Percentiles rank a stretch among this genome's conserved stretches.
phyloP scores from a whole-genome alignment of 768 basidiomycete species.

The Rossbeevera mucosa region DNA sequence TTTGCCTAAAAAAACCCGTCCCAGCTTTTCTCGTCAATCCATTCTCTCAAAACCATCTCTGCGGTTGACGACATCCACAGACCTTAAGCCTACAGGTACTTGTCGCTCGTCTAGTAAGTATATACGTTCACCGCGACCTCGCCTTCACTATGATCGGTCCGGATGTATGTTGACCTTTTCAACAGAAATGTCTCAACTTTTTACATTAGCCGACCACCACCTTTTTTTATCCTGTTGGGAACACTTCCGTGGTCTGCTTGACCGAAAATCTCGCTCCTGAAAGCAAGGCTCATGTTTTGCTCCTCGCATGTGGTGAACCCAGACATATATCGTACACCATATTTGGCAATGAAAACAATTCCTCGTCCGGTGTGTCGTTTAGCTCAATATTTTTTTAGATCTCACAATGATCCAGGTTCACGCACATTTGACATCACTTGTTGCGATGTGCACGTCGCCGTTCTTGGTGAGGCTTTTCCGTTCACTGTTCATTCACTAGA shows the following conservation, averaged over 20 bases:
- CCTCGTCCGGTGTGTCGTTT: constrained; percentile 1
- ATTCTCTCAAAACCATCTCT: not conserved
- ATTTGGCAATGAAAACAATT: constrained; percentile 13
- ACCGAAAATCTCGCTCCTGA: constrained; percentile 46
- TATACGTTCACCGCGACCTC: not conserved
- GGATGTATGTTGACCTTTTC: not conserved
- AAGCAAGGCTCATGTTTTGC: constrained; percentile 33
- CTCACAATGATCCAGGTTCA: constrained; percentile 7
- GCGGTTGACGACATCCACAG: not conserved
- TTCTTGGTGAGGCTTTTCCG: constrained; percentile 19
- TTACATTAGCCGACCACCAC: constrained; percentile 19
- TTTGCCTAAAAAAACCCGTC: not conserved
- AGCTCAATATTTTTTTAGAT: not conserved
- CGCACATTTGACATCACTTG: constrained; percentile 27
- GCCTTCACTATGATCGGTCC: not conserved
- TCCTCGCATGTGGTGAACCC: constrained; percentile 56
- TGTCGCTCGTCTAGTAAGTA: not conserved
- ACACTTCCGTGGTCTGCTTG: constrained; percentile 50
- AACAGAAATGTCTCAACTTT: constrained; percentile 12
- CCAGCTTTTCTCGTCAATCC: not conserved
- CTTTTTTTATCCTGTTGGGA: constrained; percentile 57
- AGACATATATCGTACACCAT: constrained; percentile 49
- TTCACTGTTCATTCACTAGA: not conserved
- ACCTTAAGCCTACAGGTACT: not conserved
- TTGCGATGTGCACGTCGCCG: constrained; percentile 26